Base-by-base conservation (phyloP, 495 filamentous ascomycete genomes). In the Bryoglossum gracile region DNA sequence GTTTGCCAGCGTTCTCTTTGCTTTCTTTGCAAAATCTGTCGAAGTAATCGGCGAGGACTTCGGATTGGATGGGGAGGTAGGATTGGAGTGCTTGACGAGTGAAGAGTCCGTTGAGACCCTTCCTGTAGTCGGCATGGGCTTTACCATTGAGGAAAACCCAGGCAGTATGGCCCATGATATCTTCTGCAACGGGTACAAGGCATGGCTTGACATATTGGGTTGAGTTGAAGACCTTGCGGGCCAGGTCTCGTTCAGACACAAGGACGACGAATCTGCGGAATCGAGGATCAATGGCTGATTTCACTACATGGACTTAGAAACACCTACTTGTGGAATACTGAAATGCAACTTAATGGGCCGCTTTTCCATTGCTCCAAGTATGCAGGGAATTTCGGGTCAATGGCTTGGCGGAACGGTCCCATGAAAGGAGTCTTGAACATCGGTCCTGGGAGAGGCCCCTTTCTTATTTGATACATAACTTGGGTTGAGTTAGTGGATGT, bases 141-240 rank as follows among this genome's bases (percentile, higher is more conserved):
- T 87, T 92, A 53, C 92, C 92, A 63, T 97, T 89, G 58, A 98
- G 71, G 72, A 98, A 98, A 6, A 98, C 94, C 89, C 89, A 98
- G 69, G 95, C 96, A 53, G 76, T 81, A 48, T 83, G 79, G 33
- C 92, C 86, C 50, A 98, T 82, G 34, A 98, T 82, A 69, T 96
- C 96, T 72, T 89, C 82, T 33, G 92, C 94, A 37, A 84, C 80
- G 68, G 96, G 92, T 51, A 98, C 92, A 43, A 98, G 87, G 65
- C 92, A 97, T 23, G 92, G 92, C 71, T 95, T 95, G 56, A 95
- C 91, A 59, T 82, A 97, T 42, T 67, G 57, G 18, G 94, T 91
- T 48, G 89, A 91, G 69, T 97, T 97, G 80, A 98, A 90, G 55
- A 97, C 83, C 66, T 97, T 98, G 43, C 90, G 83, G 46, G 94